A percentile compares a stretch with the other conserved stretches of the same genome.
Evolutionary conservation across 208 protist genomes (phyloP).

Genomic region (Acanthamoeba lenticulata): DNA sequence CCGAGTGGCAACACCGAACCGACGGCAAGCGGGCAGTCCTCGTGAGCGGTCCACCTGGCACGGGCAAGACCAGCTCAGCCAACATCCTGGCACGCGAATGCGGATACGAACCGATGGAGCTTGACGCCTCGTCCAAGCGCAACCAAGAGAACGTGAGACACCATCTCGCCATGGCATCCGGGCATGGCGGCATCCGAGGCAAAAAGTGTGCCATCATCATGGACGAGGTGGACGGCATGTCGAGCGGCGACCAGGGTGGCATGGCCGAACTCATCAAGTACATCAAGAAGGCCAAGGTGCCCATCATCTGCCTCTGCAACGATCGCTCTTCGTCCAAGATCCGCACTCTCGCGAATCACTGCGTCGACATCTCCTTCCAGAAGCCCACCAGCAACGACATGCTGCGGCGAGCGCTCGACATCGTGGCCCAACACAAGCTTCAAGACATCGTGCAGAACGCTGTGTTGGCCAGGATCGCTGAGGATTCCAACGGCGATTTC

Average conservation of each 20-base stretch:
- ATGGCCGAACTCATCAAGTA: slow-evolving; percentile 68
- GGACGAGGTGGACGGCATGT: slow-evolving; percentile 99
- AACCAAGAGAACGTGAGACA: slow-evolving; percentile 94
- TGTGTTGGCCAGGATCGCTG: slow-evolving; percentile 25
- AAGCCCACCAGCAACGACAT: slow-evolving; percentile 59
- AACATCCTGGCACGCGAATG: slow-evolving; percentile 90
- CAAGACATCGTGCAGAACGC: neutral
- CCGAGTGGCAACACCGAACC: no score
- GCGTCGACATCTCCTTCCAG: slow-evolving; percentile 91
- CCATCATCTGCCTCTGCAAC: slow-evolving; percentile 99
- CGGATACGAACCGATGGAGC: slow-evolving; percentile 95
- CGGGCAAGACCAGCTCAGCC: slow-evolving; percentile 99
- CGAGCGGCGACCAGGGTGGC: slow-evolving; percentile 88
- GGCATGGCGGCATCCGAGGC: slow-evolving; percentile 62
- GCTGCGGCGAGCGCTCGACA: neutral
- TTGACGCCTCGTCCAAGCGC: slow-evolving; percentile 98
- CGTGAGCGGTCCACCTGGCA: slow-evolving; percentile 96
- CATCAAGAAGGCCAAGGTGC: slow-evolving; percentile 89
- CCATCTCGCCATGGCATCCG: slow-evolving; percentile 39
- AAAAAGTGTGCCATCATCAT: slow-evolving; percentile 94
- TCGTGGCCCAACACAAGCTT: slow-evolving; percentile 5
- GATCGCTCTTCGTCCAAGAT: slow-evolving; percentile 96
- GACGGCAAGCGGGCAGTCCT: slow-evolving; percentile 84
- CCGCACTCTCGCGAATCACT: slow-evolving; percentile 94
- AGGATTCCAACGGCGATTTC: slow-evolving; percentile 93